These are phyloP conservation scores for Amylocarpus encephaloides DNA, from an alignment of 2,329 filamentous ascomycete genomes.

Conservation along the genomic window DNA sequence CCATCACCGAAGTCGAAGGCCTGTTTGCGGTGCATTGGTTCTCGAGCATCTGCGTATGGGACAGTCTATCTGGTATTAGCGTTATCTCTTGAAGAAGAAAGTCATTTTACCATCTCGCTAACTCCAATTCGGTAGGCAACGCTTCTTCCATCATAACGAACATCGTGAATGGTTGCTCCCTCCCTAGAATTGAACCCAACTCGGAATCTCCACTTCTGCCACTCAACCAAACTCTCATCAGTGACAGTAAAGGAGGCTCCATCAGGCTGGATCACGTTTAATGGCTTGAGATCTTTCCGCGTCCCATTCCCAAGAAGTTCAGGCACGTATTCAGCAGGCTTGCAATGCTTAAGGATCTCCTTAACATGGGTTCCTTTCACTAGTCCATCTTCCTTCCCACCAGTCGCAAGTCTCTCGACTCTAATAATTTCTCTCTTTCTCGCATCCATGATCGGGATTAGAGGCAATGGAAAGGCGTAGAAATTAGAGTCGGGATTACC, in stretches of 20 bases:
- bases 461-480: slow-evolving; percentile 59
- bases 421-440: slow-evolving; percentile 58
- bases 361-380: slow-evolving; percentile 42
- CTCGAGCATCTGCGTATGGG: slow-evolving; percentile 55
- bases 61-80: slow-evolving; percentile 31
- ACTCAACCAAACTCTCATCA: slow-evolving; percentile 45
- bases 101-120: slow-evolving; percentile 47
- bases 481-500: slow-evolving; percentile 58
- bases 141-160: slow-evolving; percentile 54
- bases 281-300: slow-evolving; percentile 55
- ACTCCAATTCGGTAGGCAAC: slow-evolving; percentile 61
- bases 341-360: slow-evolving; percentile 11
- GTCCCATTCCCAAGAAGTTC: slow-evolving; percentile 47
- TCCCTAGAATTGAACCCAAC: slow-evolving; percentile 57
- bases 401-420: slow-evolving; percentile 64
- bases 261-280: slow-evolving; percentile 59
- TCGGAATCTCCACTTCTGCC: slow-evolving; percentile 62
- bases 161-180: slow-evolving; percentile 62
- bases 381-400: slow-evolving; percentile 48
- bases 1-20: slow-evolving; percentile 66
- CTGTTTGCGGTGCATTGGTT: slow-evolving; percentile 62
- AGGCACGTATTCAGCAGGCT: slow-evolving; percentile 57
- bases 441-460: slow-evolving; percentile 58
- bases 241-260: slow-evolving; percentile 54
- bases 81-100: not conserved